A percentile compares a stretch with the other conserved stretches of the same genome.
These are phyloP conservation scores for Vigna hirtella DNA, from an alignment of 306 rosid genomes.

Conservation along the genomic window DNA sequence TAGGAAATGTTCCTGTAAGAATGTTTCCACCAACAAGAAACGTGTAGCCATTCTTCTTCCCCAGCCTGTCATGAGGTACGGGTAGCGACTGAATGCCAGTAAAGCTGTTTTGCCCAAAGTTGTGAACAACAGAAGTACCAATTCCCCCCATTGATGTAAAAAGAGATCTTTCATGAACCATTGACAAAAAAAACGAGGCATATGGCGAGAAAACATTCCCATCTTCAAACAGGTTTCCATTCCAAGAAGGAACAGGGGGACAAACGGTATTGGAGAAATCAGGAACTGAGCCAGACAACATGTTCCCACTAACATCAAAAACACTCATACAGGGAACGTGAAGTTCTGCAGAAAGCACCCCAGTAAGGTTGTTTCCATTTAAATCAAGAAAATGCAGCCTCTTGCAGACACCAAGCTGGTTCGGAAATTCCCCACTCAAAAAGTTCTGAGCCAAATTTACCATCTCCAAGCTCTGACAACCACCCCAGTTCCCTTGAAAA, in stretches of 20 bases:
- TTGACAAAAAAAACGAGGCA: conserved; percentile 58
- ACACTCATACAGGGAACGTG: conserved; percentile 77
- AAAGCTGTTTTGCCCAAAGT: conserved; percentile 75
- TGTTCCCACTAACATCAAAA: conserved; percentile 81
- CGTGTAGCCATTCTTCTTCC: conserved; percentile 56
- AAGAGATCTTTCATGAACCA: conserved; percentile 46
- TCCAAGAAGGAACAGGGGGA: conserved; percentile 44
- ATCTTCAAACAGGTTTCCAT: conserved; percentile 43
- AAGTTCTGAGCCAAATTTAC: conserved; percentile 78
- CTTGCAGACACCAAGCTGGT: conserved; percentile 62
- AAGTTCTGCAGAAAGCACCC: conserved; percentile 62
- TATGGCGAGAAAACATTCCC: conserved; percentile 46
- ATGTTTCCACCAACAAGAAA: conserved; percentile 73
- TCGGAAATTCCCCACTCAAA: conserved; percentile 70
- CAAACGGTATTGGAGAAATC: conserved; percentile 49
- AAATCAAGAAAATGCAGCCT: conserved; percentile 75
- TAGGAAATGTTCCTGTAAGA: conserved; percentile 66
- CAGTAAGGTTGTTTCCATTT: conserved; percentile 69
- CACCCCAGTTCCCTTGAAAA: conserved; percentile 70
- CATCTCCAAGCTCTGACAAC: conserved; percentile 77
- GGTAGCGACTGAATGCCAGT: conserved; percentile 65
- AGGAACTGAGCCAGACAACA: conserved; percentile 73
- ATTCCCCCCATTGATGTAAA: conserved; percentile 43
- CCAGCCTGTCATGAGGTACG: conserved; percentile 60
- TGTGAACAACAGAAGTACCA: conserved; percentile 63